phyloP scores from a whole-genome alignment of 306 rosid genomes.

The Fragaria nilgerrensis region DNA sequence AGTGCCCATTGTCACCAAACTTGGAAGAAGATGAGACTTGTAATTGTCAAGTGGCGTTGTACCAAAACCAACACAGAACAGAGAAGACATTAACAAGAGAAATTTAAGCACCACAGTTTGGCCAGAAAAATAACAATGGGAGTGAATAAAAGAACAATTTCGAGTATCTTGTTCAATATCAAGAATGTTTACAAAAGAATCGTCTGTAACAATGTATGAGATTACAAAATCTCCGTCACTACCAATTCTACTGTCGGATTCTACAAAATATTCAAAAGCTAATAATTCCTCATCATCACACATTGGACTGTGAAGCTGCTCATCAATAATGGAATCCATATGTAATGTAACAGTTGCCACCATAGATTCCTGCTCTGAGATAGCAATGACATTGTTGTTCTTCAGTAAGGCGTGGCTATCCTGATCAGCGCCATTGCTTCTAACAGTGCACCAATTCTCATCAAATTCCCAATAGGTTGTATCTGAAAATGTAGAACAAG shows the following conservation, averaged over 20 bases:
- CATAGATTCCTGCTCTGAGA: constrained; percentile 9
- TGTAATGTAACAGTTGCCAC: neutral
- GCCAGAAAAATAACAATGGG: neutral
- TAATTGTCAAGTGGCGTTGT: neutral
- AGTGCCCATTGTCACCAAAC: no score
- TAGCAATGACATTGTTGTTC: neutral
- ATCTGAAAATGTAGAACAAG: constrained; percentile 9
- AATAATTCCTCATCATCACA: constrained; percentile 24
- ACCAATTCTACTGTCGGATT: neutral
- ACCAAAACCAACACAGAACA: neutral
- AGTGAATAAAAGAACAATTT: constrained; percentile 1
- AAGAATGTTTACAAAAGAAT: constrained; percentile 18
- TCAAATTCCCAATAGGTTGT: constrained; percentile 29
- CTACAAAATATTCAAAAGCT: constrained; percentile 10
- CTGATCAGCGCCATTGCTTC: constrained; percentile 26
- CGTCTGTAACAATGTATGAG: constrained; percentile 17
- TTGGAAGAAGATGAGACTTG: no score
- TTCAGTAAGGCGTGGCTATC: neutral
- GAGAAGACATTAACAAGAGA: neutral
- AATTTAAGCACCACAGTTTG: neutral
- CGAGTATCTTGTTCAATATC: constrained; percentile 14
- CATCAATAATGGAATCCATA: constrained; percentile 3
- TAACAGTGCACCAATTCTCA: constrained; percentile 43
- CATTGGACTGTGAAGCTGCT: constrained; percentile 1
- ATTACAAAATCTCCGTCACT: constrained; percentile 11